These are phyloP conservation scores for Ophiocordyceps camponoti-rufipedis DNA, from an alignment of 2,329 filamentous ascomycete genomes.

Conservation along the genomic window DNA sequence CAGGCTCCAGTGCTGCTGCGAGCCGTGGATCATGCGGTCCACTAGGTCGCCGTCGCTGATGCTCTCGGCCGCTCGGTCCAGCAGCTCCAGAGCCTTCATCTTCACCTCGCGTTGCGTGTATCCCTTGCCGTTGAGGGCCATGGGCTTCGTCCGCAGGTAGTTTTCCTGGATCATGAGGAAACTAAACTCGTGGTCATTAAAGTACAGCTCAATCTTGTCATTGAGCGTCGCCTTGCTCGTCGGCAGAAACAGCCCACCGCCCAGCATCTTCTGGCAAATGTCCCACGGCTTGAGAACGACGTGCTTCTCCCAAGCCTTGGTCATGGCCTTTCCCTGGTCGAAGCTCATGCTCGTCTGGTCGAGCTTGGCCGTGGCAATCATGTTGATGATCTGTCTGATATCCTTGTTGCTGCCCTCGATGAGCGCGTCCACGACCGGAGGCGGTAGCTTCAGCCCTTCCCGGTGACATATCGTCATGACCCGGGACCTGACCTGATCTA, in stretches of 20 bases:
- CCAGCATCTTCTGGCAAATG: conserved; percentile 85
- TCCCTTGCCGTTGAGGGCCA: conserved; percentile 34
- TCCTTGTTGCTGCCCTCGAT: conserved; percentile 93
- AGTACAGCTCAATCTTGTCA: conserved; percentile 96
- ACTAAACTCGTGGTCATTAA: conserved; percentile 97
- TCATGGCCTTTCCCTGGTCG: conserved; percentile 81
- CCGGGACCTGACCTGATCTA: conserved; percentile 76
- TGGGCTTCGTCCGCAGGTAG: conserved; percentile 71
- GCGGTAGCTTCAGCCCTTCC: conserved; percentile 72
- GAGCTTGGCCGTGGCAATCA: conserved; percentile 86
- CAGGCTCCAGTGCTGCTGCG: conserved; percentile 93
- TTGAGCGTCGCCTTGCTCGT: conserved; percentile 77
- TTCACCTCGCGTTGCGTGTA: conserved; percentile 49
- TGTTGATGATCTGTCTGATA: conserved; percentile 96
- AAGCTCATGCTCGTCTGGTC: conserved; percentile 67
- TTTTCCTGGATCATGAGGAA: conserved; percentile 98
- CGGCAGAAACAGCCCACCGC: conserved; percentile 66
- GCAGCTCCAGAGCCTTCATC: conserved; percentile 70
- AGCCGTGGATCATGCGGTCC: conserved; percentile 95
- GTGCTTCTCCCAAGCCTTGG: conserved; percentile 96
- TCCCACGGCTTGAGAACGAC: conserved; percentile 96
- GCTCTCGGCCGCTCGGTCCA: conserved; percentile 77
- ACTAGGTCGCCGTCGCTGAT: conserved; percentile 95
- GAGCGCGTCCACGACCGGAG: conserved; percentile 71
- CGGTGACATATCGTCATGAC: conserved; percentile 92